A percentile compares a stretch with the other conserved stretches of the same genome.
These are phyloP conservation scores for Backusella tarrabulga DNA, from an alignment of 192 early-diverging fungal genomes.

Conservation along the genomic window DNA sequence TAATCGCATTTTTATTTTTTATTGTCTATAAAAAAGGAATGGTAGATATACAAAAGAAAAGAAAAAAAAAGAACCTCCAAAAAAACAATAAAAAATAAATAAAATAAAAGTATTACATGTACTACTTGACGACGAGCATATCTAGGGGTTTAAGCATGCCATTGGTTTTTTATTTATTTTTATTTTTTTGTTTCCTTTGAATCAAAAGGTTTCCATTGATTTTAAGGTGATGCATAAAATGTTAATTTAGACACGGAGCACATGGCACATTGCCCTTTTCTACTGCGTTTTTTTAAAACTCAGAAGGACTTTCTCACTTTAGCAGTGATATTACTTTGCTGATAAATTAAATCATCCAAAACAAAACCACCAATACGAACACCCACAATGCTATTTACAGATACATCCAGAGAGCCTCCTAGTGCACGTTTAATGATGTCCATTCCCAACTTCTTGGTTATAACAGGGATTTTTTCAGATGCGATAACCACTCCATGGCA, in stretches of 20 bases:
- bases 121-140: not conserved
- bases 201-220: not conserved
- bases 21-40: conserved; percentile 2
- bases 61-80: not conserved
- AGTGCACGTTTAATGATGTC: conserved; percentile 47
- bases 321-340: conserved; percentile 39
- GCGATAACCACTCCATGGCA: not conserved
- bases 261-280: not conserved
- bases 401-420: conserved; percentile 42
- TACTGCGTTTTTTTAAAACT: not conserved
- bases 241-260: not conserved
- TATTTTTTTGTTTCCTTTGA: not conserved
- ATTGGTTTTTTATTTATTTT: conserved; percentile 1
- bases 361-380: conserved; percentile 38
- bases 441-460: conserved; percentile 33
- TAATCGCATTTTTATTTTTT: not conserved
- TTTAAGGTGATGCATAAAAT: conserved; percentile 6
- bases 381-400: conserved; percentile 43
- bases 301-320: conserved; percentile 45
- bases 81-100: not conserved
- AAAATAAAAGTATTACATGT: conserved; percentile 7
- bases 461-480: conserved; percentile 31
- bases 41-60: not conserved
- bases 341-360: conserved; percentile 41
- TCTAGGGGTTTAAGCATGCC: not conserved